Base-by-base conservation (phyloP, 495 filamentous ascomycete species). In the Penicillium canariense region DNA sequence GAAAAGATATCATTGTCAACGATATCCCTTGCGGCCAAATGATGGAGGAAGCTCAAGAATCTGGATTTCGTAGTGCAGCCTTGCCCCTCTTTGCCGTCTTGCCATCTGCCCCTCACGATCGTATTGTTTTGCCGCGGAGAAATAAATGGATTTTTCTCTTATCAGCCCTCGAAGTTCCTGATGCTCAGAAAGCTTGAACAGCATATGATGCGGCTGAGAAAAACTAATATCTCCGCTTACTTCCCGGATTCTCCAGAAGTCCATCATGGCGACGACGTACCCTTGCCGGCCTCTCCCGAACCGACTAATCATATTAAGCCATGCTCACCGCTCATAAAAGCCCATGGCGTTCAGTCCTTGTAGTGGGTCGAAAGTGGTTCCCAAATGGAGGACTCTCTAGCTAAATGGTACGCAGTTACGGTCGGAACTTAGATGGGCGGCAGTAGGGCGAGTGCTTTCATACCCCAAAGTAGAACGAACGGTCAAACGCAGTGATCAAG, bases 1-100 rank as follows among this genome's bases (percentile, higher is more conserved):
- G 39, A 14, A 55, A 54, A 9, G 56, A 50, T 15, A 45, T 14
- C 51, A 59, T 55, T 15, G 28, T 30, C 22, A 12, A 30, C 8
- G 22, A 17, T 35, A 14, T 11, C 15, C n/a, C 8, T n/a, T 12
- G 32, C 7, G 36, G 20, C 42, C 38, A 31, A 50, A 45, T 9
- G 27, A 35, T 31, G n/a, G 15, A 51, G 26, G n/a, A 25, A 22
- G 20, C 23, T 44, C 28, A 23, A 36, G 46, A n/a, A 22, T 42
- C 0, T 42, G 5, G 38, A 42, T 26, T n/a, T 17, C 9, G 25
- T 25, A 30, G 23, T 17, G 6, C 9, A 28, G 43, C 25, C 5
- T 32, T 18, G 36, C 49, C 49, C 49, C 49, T 42, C 49, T 25
- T 42, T 42, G 14, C 36, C 26, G 36, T 20, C 14, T 51, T 51